Conservation (phyloP, 139 green algal species). For the Chlamydomonas eustigma region DNA sequence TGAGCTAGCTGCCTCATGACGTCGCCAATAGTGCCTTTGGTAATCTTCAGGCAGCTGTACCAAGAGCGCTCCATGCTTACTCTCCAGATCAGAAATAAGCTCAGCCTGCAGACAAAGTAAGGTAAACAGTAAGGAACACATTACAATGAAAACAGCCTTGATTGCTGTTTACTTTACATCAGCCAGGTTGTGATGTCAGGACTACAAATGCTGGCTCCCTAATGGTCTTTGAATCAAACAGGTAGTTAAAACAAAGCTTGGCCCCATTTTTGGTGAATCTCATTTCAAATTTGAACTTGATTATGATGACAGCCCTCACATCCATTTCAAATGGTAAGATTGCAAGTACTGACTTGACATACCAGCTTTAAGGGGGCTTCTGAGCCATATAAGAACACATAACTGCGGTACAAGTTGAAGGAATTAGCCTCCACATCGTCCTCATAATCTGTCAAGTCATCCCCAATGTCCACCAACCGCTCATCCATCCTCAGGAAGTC, state of each 20-base stretch:
- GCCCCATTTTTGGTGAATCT: too few relatives aligned
- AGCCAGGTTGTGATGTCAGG: too few relatives aligned
- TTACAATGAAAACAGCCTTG: too few relatives aligned
- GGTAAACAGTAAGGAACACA: background rate
- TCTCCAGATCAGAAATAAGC: slow-evolving; percentile 20
- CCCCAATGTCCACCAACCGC: slow-evolving; percentile 75
- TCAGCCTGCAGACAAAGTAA: slow-evolving; percentile 6
- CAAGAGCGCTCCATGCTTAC: slow-evolving; percentile 35
- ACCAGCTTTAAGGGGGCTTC: slow-evolving; percentile 45
- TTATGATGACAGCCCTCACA: too few relatives aligned
- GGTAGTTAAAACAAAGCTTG: too few relatives aligned
- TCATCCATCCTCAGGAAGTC: slow-evolving; percentile 68
- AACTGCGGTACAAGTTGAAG: slow-evolving; percentile 70
- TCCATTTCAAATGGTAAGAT: background rate
- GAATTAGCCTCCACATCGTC: slow-evolving; percentile 61
- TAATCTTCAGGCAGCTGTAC: slow-evolving; percentile 20
- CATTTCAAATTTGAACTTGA: too few relatives aligned
- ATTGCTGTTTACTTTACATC: too few relatives aligned
- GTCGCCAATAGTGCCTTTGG: slow-evolving; percentile 25
- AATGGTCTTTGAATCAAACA: too few relatives aligned
- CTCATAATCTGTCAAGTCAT: slow-evolving; percentile 57
- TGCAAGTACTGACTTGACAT: background rate
- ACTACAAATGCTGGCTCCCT: too few relatives aligned
- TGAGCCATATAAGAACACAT: slow-evolving; percentile 41
- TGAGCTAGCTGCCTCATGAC: slow-evolving; percentile 39